Evolutionary conservation across 2,329 filamentous ascomycete genomes (phyloP), one percentile per base, ranked within the genome.

Genomic region (Trichoderma sp.): DNA sequence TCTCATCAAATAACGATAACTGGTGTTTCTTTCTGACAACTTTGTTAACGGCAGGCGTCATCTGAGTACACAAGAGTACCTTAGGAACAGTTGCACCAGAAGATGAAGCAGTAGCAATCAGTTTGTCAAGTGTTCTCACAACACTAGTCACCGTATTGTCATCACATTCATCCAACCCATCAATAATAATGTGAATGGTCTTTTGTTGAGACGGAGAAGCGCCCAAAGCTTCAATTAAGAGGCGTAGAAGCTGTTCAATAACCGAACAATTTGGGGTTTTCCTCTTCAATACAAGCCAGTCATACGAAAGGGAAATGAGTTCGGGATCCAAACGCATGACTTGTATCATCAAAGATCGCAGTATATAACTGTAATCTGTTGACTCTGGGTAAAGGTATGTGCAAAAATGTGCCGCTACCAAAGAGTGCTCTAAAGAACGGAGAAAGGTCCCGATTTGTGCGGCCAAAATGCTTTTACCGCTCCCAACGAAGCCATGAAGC

Each of bases 391-490:
- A 76, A 0, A 72, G 70, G 13, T 77, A 74, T 5, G 71, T 77
- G 69, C 78, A 80, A 37, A 81, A 78, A 53, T 81, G 78, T 2
- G 48, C 56, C 8, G 78, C 57, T 2, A 79, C 72, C 9, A 73
- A 22, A 10, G 52, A 54, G 2, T 65, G 37, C 1, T 58, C 50
- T 2, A 29, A 29, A 32, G 42, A 27, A 2, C 67, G 68, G 5
- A 79, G 70, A 34, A 78, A 80, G 1, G 48, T 72, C 8, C 72
- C 61, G 7, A 82, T 67, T 22, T 77, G 73, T 0, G 72, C 69
- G 9, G 74, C 57, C 2, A 80, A 50, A 0, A 79, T 73, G 34
- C 77, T 81, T 58, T 81, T 82, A 0, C 79, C 79, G 0, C 73
- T 73, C 1, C 79, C 79, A 1, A 78, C 76, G 2, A 67, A 70